A percentile compares a stretch with the other conserved stretches of the same genome.
phyloP scores from a whole-genome alignment of 2,329 filamentous ascomycete genomes.

The Aspergillus eucalypticola region DNA sequence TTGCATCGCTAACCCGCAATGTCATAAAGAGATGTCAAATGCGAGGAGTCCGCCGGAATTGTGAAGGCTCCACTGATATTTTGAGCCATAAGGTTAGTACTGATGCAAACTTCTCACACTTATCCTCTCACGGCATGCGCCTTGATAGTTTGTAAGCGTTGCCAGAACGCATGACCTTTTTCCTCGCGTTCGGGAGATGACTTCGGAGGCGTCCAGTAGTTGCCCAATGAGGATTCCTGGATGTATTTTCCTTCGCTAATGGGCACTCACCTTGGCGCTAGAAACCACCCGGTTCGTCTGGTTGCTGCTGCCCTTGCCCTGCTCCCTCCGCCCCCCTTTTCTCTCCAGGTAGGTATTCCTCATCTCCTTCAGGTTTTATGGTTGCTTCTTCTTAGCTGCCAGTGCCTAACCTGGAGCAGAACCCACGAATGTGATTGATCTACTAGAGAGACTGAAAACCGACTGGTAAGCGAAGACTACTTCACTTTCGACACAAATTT shows the following conservation, averaged over 20 bases:
- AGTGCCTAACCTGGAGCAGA: background rate
- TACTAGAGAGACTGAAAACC: background rate
- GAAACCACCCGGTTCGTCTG: constrained; percentile 8
- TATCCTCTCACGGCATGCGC: background rate
- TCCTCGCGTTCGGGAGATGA: background rate
- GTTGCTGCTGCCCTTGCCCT: constrained; percentile 14
- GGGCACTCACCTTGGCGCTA: constrained; percentile 23
- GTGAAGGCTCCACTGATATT: background rate
- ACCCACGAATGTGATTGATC: background rate
- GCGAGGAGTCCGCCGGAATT: background rate
- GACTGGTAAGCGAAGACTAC: background rate
- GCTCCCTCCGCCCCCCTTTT: constrained; percentile 2
- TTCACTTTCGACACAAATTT: background rate
- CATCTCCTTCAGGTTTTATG: background rate
- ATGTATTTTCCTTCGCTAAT: constrained; percentile 23
- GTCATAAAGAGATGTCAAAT: background rate
- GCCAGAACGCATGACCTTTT: background rate
- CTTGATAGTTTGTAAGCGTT: background rate
- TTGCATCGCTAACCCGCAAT: background rate
- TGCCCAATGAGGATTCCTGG: constrained; percentile 26
- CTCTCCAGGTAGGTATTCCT: background rate
- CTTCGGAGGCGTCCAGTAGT: background rate
- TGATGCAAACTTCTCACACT: background rate
- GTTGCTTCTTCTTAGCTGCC: background rate
- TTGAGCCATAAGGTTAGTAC: background rate